Percentiles rank a stretch among this genome's conserved stretches.
Evolutionary conservation across 768 basidiomycete genomes (phyloP).

Genomic region (Leccinum pellstonianum): DNA sequence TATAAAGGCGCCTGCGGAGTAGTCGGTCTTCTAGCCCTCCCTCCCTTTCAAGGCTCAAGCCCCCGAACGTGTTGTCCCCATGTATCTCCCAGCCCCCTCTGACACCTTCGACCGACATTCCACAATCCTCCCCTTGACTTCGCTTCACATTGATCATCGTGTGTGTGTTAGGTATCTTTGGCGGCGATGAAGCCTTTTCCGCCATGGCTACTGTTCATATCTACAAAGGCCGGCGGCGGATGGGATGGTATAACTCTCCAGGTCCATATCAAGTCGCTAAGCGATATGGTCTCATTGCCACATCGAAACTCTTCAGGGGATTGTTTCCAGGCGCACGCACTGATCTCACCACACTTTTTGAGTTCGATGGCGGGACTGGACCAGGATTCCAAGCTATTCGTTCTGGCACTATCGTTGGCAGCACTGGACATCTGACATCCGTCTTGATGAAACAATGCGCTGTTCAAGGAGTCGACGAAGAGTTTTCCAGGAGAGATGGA

Average conservation of each 20-base stretch:
- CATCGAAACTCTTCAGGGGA: constrained; percentile 6
- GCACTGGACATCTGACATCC: constrained; percentile 6
- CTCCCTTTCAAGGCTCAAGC: not conserved
- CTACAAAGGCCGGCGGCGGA: constrained; percentile 22
- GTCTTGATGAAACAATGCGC: constrained; percentile 3
- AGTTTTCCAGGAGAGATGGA: not conserved
- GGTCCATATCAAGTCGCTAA: no score
- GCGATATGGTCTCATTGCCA: constrained; percentile 15
- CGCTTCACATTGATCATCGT: constrained; percentile 21
- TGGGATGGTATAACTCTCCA: no score
- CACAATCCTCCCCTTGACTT: not conserved
- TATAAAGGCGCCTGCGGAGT: no score
- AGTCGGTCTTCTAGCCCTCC: no score
- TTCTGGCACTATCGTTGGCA: constrained; percentile 5
- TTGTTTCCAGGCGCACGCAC: constrained; percentile 10
- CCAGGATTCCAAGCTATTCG: constrained; percentile 1
- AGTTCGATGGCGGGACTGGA: constrained; percentile 1
- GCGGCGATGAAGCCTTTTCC: constrained; percentile 33
- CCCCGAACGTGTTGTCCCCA: not conserved
- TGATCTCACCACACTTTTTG: constrained; percentile 7
- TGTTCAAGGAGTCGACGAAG: not conserved
- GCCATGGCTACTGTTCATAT: constrained; percentile 31
- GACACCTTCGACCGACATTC: not conserved
- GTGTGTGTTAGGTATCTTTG: constrained; percentile 30
- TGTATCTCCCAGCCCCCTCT: constrained; percentile 3